A percentile compares a stretch with the other conserved stretches of the same genome.
These are phyloP conservation scores for Chaetomium fimeti DNA, from an alignment of 495 filamentous ascomycete genomes.

Conservation along the genomic window DNA sequence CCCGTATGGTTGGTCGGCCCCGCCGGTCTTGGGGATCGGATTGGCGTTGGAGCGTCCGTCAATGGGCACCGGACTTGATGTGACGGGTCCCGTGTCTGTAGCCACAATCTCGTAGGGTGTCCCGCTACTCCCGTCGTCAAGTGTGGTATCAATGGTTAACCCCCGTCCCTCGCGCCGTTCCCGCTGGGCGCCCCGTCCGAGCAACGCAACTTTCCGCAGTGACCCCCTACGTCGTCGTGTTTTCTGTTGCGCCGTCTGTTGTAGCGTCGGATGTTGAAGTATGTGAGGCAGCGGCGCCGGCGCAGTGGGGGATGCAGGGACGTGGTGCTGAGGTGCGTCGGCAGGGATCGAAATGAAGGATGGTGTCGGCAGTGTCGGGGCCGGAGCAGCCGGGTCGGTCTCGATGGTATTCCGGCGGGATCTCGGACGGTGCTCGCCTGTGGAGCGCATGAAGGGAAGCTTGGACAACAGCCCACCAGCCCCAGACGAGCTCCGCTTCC, in stretches of 20 bases:
- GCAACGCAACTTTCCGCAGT: conserved; percentile 72
- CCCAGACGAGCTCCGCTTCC: conserved; percentile 37
- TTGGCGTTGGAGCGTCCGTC: conserved; percentile 2
- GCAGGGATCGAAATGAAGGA: conserved; percentile 33
- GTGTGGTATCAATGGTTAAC: conserved; percentile 45
- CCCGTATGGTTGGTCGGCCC: conserved; percentile 33
- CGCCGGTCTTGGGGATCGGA: conserved; percentile 12
- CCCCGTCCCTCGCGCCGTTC: conserved; percentile 53
- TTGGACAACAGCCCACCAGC: conserved; percentile 58
- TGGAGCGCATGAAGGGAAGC: conserved; percentile 62
- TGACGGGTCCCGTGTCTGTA: conserved; percentile 21
- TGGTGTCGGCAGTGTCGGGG: conserved; percentile 32
- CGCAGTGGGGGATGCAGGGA: conserved; percentile 37
- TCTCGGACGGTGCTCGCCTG: conserved; percentile 43
- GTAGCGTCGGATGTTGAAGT: conserved; percentile 48
- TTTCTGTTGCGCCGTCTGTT: conserved; percentile 59
- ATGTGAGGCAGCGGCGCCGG: conserved; percentile 45
- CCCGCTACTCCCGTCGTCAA: conserved; percentile 17
- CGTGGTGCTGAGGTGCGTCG: conserved; percentile 20
- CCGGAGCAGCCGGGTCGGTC: conserved; percentile 22
- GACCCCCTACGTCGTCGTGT: conserved; percentile 76
- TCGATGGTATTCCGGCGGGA: conserved; percentile 45
- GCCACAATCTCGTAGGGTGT: background rate
- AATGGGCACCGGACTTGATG: conserved; percentile 8
- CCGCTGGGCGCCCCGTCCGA: conserved; percentile 64